Evolutionary conservation across 352 stramenopile species (phyloP), one percentile per base, ranked within the genome.

Genomic region (Elongisporangium undulatum): DNA sequence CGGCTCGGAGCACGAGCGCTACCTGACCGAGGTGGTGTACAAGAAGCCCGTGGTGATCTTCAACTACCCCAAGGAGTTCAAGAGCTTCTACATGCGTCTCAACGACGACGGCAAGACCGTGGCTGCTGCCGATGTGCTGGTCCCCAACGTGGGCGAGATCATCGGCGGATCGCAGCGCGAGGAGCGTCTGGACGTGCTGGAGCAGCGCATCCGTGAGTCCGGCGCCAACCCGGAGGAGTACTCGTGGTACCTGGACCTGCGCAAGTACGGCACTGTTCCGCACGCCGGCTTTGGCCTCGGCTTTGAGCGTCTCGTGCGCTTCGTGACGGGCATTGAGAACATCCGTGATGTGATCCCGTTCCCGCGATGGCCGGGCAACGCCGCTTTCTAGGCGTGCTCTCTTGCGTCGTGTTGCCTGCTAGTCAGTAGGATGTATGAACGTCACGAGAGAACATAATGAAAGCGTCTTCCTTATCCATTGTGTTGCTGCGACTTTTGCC

Each of bases 21-120:
- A 96, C 78, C 75, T 99, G 54, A 95, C 95, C 9, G 96, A 99
- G 75, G 74, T 75, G 51, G 78, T 91, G 17, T 91, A 76, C 74
- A 85, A 89, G 70, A 90, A 92, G 69, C 84, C 84, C 4, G 95
- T 99, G 8, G 98, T 99, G 75, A 95, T 99, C 60, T 99, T 97
- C 67, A 90, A 99, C 72, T 99, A 99, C 83, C 97, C 97, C 7
- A 98, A 97, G 68, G 84, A 90, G 51, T 99, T 99, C 71, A 99
- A 99, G 86, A 97, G 97, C 49, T 99, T 99, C 68, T 99, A 99
- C 85, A 99, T 99, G 97, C 87, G 97, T 53, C 79, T 98, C 62
- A 99, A 99, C 74, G 94, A 98, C 52, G 94, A 98, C 66, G 90
- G 87, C 54, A 92, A 99, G 76, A 99, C 96, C 3, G 97, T 99